phyloP scores from a whole-genome alignment of 83 land plant species.

The Picea abies region DNA sequence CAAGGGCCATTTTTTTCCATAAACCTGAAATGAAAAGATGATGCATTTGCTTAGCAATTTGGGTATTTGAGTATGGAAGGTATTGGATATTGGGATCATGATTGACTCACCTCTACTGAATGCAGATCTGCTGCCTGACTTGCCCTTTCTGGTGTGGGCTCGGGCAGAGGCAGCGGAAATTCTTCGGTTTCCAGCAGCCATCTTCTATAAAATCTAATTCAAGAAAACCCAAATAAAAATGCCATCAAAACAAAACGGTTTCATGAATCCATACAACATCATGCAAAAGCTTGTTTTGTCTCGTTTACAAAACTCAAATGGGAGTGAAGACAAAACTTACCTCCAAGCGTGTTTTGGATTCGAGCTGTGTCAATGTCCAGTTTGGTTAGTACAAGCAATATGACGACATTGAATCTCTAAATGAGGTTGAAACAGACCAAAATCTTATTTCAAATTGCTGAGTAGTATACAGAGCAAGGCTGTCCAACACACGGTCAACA shows the following conservation, averaged over 20 bases:
- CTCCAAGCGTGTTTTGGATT: neutral
- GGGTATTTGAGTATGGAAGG: neutral
- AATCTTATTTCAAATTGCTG: no score
- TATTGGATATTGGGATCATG: no score
- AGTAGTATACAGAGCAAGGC: no score
- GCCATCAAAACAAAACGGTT: neutral
- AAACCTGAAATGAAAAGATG: conserved; percentile 13
- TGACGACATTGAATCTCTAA: no score
- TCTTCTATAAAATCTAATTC: neutral
- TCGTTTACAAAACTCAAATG: neutral
- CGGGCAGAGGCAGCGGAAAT: conserved; percentile 52
- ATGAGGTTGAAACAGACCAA: no score
- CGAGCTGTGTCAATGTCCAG: neutral
- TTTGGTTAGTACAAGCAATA: no score
- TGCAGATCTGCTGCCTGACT: conserved; percentile 1
- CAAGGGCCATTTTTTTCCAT: conserved; percentile 8
- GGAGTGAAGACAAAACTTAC: neutral
- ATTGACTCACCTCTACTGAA: neutral
- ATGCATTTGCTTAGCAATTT: neutral
- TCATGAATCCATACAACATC: neutral
- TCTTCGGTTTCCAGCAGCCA: conserved; percentile 36
- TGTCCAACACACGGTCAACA: no score
- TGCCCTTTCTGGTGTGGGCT: conserved; percentile 41
- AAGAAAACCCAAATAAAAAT: conserved; percentile 1
- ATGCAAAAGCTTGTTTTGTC: no score